Percentiles rank a stretch among this genome's conserved stretches.
Evolutionary conservation across 352 stramenopile genomes (phyloP).

Genomic region (Phytopythium oedochilum): DNA sequence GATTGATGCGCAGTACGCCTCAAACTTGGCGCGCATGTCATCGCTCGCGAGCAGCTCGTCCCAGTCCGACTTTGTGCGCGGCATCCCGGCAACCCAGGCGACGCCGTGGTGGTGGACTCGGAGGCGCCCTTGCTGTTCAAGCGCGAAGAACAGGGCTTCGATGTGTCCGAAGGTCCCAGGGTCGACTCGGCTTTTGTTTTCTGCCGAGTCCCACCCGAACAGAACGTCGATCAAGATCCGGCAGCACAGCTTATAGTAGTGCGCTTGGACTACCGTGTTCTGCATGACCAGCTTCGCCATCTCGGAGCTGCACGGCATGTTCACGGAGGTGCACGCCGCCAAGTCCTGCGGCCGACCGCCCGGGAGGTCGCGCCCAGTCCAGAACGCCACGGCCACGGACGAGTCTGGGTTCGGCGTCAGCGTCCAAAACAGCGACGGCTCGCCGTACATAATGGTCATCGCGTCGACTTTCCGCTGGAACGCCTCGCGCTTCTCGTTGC

Average conservation of each 20-base stretch:
- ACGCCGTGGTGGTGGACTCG: constrained; percentile 20
- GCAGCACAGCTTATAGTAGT: constrained; percentile 10
- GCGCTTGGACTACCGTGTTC: constrained; percentile 6
- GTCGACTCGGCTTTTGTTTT: constrained; percentile 13
- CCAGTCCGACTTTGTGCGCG: constrained; percentile 18
- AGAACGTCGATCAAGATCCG: background rate
- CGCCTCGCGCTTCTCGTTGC: constrained; percentile 16
- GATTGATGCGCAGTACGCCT: constrained; percentile 17
- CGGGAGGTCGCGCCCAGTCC: constrained; percentile 10
- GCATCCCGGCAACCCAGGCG: constrained; percentile 17
- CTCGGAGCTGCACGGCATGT: constrained; percentile 4
- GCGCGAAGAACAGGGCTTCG: constrained; percentile 15
- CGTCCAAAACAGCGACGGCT: constrained; percentile 25
- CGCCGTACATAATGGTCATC: constrained; percentile 12
- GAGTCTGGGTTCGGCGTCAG: constrained; percentile 21
- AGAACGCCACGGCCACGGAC: constrained; percentile 16
- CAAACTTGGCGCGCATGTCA: constrained; percentile 5
- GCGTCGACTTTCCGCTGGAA: constrained; percentile 14
- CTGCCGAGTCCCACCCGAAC: constrained; percentile 4
- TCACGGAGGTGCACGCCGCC: background rate
- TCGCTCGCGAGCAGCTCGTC: constrained; percentile 5
- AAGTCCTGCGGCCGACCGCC: constrained; percentile 5
- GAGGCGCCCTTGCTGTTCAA: constrained; percentile 18
- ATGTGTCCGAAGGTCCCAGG: constrained; percentile 15
- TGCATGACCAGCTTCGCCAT: background rate